Conservation (phyloP, 1,284 basidiomycete species). For the Irpex sp. region DNA sequence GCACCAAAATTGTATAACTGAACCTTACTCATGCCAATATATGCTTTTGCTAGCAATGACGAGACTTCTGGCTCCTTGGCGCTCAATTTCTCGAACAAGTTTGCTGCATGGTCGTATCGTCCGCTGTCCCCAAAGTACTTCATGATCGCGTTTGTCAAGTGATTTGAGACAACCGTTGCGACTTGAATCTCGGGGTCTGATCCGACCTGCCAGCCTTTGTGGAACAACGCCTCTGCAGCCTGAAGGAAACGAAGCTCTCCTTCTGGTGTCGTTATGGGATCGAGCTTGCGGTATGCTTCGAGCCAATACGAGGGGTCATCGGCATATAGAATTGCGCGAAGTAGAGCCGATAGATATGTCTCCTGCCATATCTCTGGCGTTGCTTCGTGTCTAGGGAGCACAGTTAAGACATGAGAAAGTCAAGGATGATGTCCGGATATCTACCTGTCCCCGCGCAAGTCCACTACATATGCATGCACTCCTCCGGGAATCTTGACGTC, state of each 20-base stretch:
- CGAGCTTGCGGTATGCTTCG: slow-evolving; percentile 93
- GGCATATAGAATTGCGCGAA: slow-evolving; percentile 91
- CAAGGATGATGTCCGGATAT: slow-evolving; percentile 22
- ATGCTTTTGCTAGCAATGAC: slow-evolving; percentile 84
- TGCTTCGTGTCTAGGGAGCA: slow-evolving; percentile 75
- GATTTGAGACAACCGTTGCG: slow-evolving; percentile 96
- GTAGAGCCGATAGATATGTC: slow-evolving; percentile 90
- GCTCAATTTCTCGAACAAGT: slow-evolving; percentile 91
- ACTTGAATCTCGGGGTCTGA: slow-evolving; percentile 99
- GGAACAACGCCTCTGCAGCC: slow-evolving; percentile 87
- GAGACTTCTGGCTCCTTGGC: slow-evolving; percentile 88
- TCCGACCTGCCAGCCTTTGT: slow-evolving; percentile 98
- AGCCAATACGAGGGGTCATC: slow-evolving; percentile 92
- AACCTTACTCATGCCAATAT: slow-evolving; percentile 94
- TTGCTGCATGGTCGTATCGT: slow-evolving; percentile 85
- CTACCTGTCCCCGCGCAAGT: slow-evolving; percentile 90
- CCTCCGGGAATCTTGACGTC: slow-evolving; percentile 99
- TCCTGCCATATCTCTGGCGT: slow-evolving; percentile 96
- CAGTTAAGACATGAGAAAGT: slow-evolving; percentile 3
- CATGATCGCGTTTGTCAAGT: slow-evolving; percentile 91
- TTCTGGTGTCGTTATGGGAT: slow-evolving; percentile 90
- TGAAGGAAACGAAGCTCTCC: slow-evolving; percentile 89
- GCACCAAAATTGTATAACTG: background rate
- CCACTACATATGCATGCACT: slow-evolving; percentile 92
- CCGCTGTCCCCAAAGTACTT: slow-evolving; percentile 97